Conservation (phyloP, 805 yeast genomes). For the Zygoascus tannicola region DNA sequence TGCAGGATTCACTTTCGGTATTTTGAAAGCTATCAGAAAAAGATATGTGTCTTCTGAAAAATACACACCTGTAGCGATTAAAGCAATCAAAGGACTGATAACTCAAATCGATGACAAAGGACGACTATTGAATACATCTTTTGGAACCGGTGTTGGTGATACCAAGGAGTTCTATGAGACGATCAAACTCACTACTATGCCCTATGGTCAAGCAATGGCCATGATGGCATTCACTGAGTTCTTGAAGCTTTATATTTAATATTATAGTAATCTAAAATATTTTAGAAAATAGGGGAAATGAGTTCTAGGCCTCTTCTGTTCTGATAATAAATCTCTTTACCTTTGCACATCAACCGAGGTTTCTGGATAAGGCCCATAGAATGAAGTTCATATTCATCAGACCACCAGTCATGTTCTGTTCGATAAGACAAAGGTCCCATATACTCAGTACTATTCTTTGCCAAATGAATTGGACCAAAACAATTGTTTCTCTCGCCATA, state of each 20-base stretch:
- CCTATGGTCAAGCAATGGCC: slow-evolving; percentile 34
- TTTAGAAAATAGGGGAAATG: not conserved
- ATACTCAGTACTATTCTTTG: not conserved
- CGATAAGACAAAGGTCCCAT: slow-evolving; percentile 1
- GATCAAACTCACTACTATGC: slow-evolving; percentile 31
- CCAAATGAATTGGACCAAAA: slow-evolving; percentile 2
- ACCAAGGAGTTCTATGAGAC: slow-evolving; percentile 29
- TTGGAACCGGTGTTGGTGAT: slow-evolving; percentile 33
- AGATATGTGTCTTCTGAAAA: slow-evolving; percentile 21
- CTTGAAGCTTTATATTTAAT: slow-evolving; percentile 5
- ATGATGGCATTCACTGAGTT: slow-evolving; percentile 31
- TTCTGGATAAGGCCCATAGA: not conserved
- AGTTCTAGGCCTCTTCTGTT: not conserved
- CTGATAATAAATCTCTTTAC: slow-evolving; percentile 1
- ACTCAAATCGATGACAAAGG: slow-evolving; percentile 26
- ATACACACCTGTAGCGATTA: slow-evolving; percentile 24
- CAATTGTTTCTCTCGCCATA: slow-evolving; percentile 1
- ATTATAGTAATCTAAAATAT: not conserved
- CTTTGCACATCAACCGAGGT: not conserved
- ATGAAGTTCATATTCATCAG: not conserved
- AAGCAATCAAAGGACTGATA: slow-evolving; percentile 29
- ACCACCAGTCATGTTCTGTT: slow-evolving; percentile 4
- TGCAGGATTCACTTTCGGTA: slow-evolving; percentile 34
- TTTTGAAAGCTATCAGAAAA: slow-evolving; percentile 27
- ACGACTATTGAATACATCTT: slow-evolving; percentile 29